Evolutionary conservation across 2,329 filamentous ascomycete species (phyloP).

Genomic region (Trichoderma koningii): DNA sequence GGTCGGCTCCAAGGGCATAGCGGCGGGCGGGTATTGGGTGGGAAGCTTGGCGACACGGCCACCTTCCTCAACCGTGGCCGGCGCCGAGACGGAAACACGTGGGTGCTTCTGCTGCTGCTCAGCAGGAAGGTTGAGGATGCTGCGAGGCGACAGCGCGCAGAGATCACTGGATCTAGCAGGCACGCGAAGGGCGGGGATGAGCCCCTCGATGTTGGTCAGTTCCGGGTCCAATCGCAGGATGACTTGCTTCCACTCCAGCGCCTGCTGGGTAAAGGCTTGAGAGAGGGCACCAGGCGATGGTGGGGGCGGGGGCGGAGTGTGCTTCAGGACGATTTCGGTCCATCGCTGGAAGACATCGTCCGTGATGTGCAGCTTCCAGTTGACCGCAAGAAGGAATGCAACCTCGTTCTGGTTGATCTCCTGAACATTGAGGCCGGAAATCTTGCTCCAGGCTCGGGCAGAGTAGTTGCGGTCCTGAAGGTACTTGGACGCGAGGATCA

Average conservation of each 20-base stretch:
- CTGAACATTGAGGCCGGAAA: conserved; percentile 87
- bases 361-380: conserved; percentile 93
- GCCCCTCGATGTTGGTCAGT: conserved; percentile 59
- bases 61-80: conserved; percentile 41
- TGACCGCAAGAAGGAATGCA: conserved; percentile 83
- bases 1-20: conserved; percentile 47
- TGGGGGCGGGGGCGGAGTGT: conserved; percentile 70
- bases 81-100: conserved; percentile 42
- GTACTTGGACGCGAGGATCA: conserved; percentile 97
- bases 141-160: conserved; percentile 45
- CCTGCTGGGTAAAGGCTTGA: conserved; percentile 50
- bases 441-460: conserved; percentile 97
- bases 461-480: conserved; percentile 98
- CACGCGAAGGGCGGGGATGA: conserved; percentile 44
- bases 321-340: conserved; percentile 88
- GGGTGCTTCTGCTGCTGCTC: conserved; percentile 38
- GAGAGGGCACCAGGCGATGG: conserved; percentile 54
- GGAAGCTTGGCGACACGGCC: background rate
- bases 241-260: conserved; percentile 59
- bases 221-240: conserved; percentile 59
- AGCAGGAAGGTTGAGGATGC: conserved; percentile 47
- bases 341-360: conserved; percentile 87
- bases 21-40: background rate
- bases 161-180: conserved; percentile 40
- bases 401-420: conserved; percentile 99